Conservation (phyloP, 2,329 filamentous ascomycete species). For the Fusarium sp. region DNA sequence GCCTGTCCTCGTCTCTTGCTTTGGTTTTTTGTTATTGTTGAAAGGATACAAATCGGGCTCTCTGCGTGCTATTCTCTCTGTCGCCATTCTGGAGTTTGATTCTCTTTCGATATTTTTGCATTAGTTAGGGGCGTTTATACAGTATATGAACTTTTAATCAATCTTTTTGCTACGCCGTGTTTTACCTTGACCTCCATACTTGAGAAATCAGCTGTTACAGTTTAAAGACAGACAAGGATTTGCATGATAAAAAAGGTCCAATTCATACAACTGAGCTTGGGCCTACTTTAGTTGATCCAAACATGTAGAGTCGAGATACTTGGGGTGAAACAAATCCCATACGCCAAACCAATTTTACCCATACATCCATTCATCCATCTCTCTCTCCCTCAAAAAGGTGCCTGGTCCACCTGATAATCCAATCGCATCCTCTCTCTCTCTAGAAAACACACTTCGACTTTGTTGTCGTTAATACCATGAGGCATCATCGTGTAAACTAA, state of each 20-base stretch:
- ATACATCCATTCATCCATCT: neutral
- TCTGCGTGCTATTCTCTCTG: conserved; percentile 15
- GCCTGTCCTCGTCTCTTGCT: conserved; percentile 16
- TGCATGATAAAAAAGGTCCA: neutral
- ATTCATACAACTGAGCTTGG: neutral
- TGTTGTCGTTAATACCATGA: neutral
- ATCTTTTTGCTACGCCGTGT: conserved; percentile 23
- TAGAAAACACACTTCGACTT: neutral
- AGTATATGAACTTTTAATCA: conserved; percentile 46
- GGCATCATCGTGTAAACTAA: neutral
- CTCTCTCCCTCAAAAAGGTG: conserved; percentile 19
- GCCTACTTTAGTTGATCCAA: neutral
- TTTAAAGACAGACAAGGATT: neutral
- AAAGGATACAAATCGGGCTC: conserved; percentile 28
- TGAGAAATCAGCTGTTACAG: neutral
- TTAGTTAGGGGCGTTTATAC: conserved; percentile 42
- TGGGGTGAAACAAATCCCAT: conserved; percentile 17
- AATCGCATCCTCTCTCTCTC: neutral
- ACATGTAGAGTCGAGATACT: neutral
- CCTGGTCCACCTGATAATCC: conserved; percentile 36
- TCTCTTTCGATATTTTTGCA: conserved; percentile 34
- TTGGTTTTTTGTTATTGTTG: conserved; percentile 13
- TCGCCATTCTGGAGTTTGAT: conserved; percentile 35
- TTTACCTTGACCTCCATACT: neutral
- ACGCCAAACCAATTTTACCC: conserved; percentile 31